These are phyloP conservation scores for Kuraishia hungarica DNA, from an alignment of 805 yeast genomes.

Conservation along the genomic window DNA sequence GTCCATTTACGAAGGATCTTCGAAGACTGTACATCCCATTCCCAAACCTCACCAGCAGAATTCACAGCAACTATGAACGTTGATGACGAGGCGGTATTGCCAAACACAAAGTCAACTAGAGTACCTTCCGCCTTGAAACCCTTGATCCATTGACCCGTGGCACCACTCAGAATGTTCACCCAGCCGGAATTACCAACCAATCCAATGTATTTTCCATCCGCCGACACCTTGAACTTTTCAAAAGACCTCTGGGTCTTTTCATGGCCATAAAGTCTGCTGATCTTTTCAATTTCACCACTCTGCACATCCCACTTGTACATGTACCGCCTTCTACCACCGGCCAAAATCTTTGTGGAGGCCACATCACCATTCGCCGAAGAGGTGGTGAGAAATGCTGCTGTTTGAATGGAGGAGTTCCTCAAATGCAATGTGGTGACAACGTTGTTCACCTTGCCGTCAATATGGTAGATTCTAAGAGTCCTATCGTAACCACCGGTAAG, in stretches of 20 bases:
- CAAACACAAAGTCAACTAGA: conserved; percentile 73
- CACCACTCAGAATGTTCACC: conserved; percentile 72
- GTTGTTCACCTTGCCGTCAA: conserved; percentile 79
- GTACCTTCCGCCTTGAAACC: conserved; percentile 89
- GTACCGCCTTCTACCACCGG: conserved; percentile 87
- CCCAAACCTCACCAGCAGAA: conserved; percentile 84
- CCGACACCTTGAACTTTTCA: conserved; percentile 76
- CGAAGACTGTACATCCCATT: conserved; percentile 49
- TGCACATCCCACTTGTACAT: conserved; percentile 87
- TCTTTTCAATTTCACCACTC: conserved; percentile 61
- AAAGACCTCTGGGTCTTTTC: conserved; percentile 77
- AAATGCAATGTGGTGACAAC: conserved; percentile 78
- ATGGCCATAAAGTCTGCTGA: conserved; percentile 87
- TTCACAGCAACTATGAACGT: conserved; percentile 52
- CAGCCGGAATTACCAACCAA: conserved; percentile 84
- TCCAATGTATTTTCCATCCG: conserved; percentile 64
- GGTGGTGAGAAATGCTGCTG: conserved; percentile 44
- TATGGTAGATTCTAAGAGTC: conserved; percentile 77
- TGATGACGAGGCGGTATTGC: conserved; percentile 29
- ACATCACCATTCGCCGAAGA: conserved; percentile 10
- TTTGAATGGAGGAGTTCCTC: conserved; percentile 70
- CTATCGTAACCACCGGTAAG: conserved; percentile 91
- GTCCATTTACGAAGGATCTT: conserved; percentile 63
- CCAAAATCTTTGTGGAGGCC: conserved; percentile 46
- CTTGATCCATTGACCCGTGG: conserved; percentile 77